Base-by-base conservation (phyloP, 306 rosid species). In the Coriaria nepalensis region DNA sequence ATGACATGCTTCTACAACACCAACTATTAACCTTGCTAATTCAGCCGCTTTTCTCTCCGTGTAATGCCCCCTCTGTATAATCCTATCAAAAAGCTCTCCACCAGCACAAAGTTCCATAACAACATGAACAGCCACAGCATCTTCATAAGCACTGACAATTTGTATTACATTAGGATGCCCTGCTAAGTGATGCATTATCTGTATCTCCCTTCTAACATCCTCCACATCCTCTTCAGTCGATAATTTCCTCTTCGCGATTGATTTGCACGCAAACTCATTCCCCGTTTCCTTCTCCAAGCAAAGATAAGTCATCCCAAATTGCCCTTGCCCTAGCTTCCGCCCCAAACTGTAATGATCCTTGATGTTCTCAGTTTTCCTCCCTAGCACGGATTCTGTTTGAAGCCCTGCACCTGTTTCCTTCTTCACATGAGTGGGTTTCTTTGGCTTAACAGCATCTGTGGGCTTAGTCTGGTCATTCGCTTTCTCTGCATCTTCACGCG, bases 71-170 rank as follows among this genome's bases (percentile, higher is more conserved):
- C 82, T 81, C 52, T 90, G 95, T 49, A 85, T 77, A 60, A 90
- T 90, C 72, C 98, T 77, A 40, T 90, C 95, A 32, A 85, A 90
- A 33, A 90, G 73, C 52, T 85, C 98, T 5, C 98, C 94, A 13
- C 98, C 95, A 4, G 87, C 87, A 47, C 98, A 90, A 2, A 81
- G 80, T 37, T 90, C 94, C 98, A 90, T 90, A 0, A 90, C 73
- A 14, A 85, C 66, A 61, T 90, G 94, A 10, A 90, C 85, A 0
- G 94, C 95, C 35, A 90, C 94, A 5, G 81, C 95, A 13, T 90
- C 98, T 65, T 90, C 94, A 61, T 52, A 82, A 33, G 95, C 94
- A 46, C 73, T 79, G 9, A 75, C 15, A 11, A 90, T 90, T 5
- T 86, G 94, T 0, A 90, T 69, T 59, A 90, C 95, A 47, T 85